Evolutionary conservation across 768 basidiomycete species (phyloP).

Genomic region (Auricularia auricula-judae): DNA sequence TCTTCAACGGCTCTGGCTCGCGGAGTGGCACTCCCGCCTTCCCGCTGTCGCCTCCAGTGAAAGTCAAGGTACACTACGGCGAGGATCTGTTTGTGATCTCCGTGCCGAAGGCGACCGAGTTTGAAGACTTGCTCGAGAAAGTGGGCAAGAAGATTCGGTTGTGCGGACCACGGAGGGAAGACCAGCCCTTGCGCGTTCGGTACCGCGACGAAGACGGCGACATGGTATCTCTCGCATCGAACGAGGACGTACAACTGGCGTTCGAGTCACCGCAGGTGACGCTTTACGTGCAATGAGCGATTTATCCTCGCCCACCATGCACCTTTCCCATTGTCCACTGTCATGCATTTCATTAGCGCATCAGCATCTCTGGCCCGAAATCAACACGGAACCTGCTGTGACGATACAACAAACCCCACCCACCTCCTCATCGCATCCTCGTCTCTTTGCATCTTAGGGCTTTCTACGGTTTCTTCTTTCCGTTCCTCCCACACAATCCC

Average conservation of each 20-base stretch:
- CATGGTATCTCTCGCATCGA: slow-evolving; percentile 75
- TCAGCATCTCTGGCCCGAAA: not conserved
- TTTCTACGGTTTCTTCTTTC: not conserved
- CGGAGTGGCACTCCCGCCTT: not conserved
- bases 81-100: slow-evolving; percentile 94
- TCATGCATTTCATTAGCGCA: not conserved
- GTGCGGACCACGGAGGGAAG: slow-evolving; percentile 72
- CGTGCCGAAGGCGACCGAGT: slow-evolving; percentile 70
- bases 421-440: slow-evolving; percentile 4
- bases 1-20: slow-evolving; percentile 28
- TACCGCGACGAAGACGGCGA: slow-evolving; percentile 92
- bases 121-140: slow-evolving; percentile 74
- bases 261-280: slow-evolving; percentile 67
- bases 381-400: not conserved
- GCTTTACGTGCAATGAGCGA: slow-evolving; percentile 59
- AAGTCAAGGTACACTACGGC: slow-evolving; percentile 90
- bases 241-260: slow-evolving; percentile 90
- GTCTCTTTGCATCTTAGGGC: slow-evolving; percentile 2
- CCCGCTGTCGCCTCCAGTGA: slow-evolving; percentile 40
- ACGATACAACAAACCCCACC: not conserved
- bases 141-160: slow-evolving; percentile 89
- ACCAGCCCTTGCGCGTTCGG: slow-evolving; percentile 74
- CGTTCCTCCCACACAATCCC: not conserved
- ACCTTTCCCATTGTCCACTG: not conserved
- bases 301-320: not conserved